phyloP scores from a whole-genome alignment of 805 yeast genomes.

The Saccharomycopsis guyanensis region DNA sequence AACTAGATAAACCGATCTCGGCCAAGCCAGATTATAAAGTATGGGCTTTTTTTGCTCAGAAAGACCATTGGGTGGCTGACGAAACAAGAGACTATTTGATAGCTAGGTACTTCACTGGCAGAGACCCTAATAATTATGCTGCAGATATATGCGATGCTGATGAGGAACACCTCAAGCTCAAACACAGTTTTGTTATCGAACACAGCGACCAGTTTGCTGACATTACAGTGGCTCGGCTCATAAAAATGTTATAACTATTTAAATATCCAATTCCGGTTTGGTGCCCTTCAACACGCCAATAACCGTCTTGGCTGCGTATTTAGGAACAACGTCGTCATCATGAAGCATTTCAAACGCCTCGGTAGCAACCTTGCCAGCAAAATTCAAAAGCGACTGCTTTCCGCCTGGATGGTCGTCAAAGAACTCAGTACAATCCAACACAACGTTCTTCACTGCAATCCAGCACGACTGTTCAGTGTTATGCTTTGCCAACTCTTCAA shows the following conservation, averaged over 20 bases:
- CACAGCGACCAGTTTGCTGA: constrained; percentile 15
- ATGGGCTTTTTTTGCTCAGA: constrained; percentile 53
- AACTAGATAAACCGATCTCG: constrained; percentile 22
- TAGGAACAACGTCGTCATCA: constrained; percentile 45
- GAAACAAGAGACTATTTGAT: constrained; percentile 32
- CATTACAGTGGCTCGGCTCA: constrained; percentile 7
- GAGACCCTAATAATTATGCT: background rate
- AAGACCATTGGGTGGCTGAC: constrained; percentile 61
- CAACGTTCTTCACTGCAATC: constrained; percentile 47
- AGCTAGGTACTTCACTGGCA: constrained; percentile 4
- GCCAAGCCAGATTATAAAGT: constrained; percentile 22
- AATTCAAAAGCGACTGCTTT: constrained; percentile 41
- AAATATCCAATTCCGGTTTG: constrained; percentile 19
- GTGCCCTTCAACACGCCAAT: constrained; percentile 44
- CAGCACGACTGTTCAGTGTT: constrained; percentile 42
- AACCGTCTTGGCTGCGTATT: constrained; percentile 41
- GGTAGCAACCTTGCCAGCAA: constrained; percentile 42
- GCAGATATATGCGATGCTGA: constrained; percentile 12
- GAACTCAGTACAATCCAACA: constrained; percentile 40
- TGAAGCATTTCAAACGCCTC: constrained; percentile 47
- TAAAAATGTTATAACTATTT: background rate
- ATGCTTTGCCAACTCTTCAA: constrained; percentile 41
- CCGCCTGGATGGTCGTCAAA: constrained; percentile 54
- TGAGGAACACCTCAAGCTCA: constrained; percentile 4
- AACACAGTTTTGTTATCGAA: constrained; percentile 20